phyloP scores from a whole-genome alignment of 345 rosid species.

The Cardiospermum halicacabum region DNA sequence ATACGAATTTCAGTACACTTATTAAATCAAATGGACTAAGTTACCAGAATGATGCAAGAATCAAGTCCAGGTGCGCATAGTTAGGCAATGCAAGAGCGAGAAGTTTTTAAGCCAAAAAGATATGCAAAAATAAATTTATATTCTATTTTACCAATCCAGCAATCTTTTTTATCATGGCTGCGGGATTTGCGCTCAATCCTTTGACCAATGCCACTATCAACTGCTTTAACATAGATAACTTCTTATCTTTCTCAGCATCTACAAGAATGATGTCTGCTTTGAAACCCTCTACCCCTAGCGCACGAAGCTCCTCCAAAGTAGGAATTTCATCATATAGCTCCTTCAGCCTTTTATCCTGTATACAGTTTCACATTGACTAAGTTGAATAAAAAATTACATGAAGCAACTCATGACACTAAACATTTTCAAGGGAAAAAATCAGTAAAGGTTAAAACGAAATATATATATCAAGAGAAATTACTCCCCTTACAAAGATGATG shows the following conservation, averaged over 20 bases:
- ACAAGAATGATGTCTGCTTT: slow-evolving; percentile 83
- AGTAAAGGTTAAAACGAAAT: neutral
- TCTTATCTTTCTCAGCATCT: slow-evolving; percentile 79
- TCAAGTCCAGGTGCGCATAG: neutral
- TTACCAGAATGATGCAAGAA: neutral
- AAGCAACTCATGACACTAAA: neutral
- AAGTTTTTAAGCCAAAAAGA: slow-evolving; percentile 2
- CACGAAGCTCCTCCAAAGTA: slow-evolving; percentile 79
- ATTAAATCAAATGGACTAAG: neutral
- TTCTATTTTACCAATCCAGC: slow-evolving; percentile 74
- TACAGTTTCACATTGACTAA: slow-evolving; percentile 1
- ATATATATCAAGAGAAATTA: neutral
- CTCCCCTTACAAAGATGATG: neutral
- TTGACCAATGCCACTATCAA: slow-evolving; percentile 64
- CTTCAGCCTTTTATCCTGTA: slow-evolving; percentile 82
- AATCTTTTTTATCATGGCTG: slow-evolving; percentile 82
- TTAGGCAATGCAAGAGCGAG: neutral
- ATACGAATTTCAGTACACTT: no score
- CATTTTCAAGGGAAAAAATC: neutral
- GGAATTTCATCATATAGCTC: slow-evolving; percentile 70
- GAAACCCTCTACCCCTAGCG: slow-evolving; percentile 66
- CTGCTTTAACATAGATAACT: slow-evolving; percentile 83
- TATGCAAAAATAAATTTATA: slow-evolving; percentile 12
- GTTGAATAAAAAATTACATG: slow-evolving; percentile 2
- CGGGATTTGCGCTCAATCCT: slow-evolving; percentile 87